A percentile compares a stretch with the other conserved stretches of the same genome.
Evolutionary conservation across 225 moss, liverwort and hornwort genomes (phyloP).

Genomic region (Sphagnum contortum): DNA sequence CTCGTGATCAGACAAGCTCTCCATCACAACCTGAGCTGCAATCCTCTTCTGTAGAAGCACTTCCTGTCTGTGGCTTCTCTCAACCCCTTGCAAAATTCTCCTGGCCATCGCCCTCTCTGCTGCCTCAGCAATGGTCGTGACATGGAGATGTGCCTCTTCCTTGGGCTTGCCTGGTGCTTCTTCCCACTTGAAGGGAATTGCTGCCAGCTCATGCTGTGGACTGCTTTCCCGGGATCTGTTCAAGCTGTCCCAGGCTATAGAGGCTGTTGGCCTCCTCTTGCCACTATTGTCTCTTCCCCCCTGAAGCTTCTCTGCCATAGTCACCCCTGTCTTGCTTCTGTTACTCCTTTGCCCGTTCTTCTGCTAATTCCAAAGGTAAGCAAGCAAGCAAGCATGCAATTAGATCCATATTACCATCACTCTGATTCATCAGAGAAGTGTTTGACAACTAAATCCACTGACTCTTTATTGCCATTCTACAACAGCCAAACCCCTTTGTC

Average conservation of each 20-base stretch:
- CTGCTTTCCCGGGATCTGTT: slow-evolving; percentile 41
- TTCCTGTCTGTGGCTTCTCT: background rate
- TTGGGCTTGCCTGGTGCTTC: slow-evolving; percentile 85
- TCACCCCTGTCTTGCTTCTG: no score
- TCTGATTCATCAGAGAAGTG: no score
- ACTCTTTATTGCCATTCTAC: no score
- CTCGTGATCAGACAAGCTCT: no score
- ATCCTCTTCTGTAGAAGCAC: no score
- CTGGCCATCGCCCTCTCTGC: slow-evolving; percentile 30
- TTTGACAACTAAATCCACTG: no score
- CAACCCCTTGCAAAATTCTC: slow-evolving; percentile 6
- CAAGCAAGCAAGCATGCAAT: no score
- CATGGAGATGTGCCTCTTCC: background rate
- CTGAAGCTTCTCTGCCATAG: background rate
- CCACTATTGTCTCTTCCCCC: slow-evolving; percentile 12
- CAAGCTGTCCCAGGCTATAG: slow-evolving; percentile 56
- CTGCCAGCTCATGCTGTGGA: slow-evolving; percentile 54
- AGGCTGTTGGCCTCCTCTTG: slow-evolving; percentile 43
- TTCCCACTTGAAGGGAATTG: slow-evolving; percentile 89
- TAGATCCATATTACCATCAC: no score
- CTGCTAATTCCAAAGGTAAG: no score
- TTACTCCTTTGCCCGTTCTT: no score
- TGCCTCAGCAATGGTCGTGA: slow-evolving; percentile 17
- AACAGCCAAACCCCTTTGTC: no score
- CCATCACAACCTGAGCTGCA: no score